Percentiles rank a stretch among this genome's conserved stretches.
These are phyloP conservation scores for Suhomyces chickasaworum DNA, from an alignment of 1,139 yeast genomes.

Conservation along the genomic window DNA sequence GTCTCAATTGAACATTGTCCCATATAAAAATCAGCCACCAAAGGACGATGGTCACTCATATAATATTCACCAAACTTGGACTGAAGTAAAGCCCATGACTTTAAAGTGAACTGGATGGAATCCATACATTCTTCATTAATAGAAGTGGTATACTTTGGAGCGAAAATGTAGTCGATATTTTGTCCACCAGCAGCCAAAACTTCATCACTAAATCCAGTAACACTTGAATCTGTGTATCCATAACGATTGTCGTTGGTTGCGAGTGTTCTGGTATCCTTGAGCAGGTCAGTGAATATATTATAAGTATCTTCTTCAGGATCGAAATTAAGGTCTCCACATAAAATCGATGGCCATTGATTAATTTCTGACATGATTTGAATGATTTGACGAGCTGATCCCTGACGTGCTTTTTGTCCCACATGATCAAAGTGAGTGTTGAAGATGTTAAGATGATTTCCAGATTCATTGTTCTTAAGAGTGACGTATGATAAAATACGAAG, in stretches of 20 bases:
- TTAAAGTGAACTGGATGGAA: slow-evolving; percentile 21
- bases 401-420: slow-evolving; percentile 47
- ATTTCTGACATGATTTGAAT: slow-evolving; percentile 39
- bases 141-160: slow-evolving; percentile 34
- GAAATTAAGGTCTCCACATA: slow-evolving; percentile 31
- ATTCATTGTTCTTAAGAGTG: slow-evolving; percentile 34
- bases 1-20: slow-evolving; percentile 1
- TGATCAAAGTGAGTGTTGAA: slow-evolving; percentile 63
- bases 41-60: slow-evolving; percentile 58
- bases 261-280: slow-evolving; percentile 34
- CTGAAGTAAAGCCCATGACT: slow-evolving; percentile 48
- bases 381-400: slow-evolving; percentile 49
- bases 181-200: slow-evolving; percentile 33
- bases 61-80: slow-evolving; percentile 45
- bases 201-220: slow-evolving; percentile 52
- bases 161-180: slow-evolving; percentile 55
- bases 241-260: slow-evolving; percentile 34
- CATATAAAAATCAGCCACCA: slow-evolving; percentile 44
- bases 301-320: slow-evolving; percentile 21
- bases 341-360: slow-evolving; percentile 44
- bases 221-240: slow-evolving; percentile 49
- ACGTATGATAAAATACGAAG: slow-evolving; percentile 49
- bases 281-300: slow-evolving; percentile 33
- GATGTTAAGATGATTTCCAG: slow-evolving; percentile 38
- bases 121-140: slow-evolving; percentile 26